Evolutionary conservation across 768 basidiomycete genomes (phyloP).

Genomic region (Tricholomella constricta): DNA sequence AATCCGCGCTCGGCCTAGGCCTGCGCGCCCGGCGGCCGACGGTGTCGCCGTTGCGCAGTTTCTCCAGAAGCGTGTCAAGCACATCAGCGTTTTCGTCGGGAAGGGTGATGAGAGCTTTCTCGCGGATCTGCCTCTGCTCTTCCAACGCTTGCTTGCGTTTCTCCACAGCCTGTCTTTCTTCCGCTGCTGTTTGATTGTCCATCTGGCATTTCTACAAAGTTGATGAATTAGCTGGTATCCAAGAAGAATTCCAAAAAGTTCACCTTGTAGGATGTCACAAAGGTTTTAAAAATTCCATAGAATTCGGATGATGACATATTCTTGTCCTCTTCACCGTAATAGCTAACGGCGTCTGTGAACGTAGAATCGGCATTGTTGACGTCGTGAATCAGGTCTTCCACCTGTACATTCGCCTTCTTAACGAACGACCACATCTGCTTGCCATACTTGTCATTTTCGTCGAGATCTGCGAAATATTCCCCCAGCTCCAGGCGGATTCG

Average conservation of each 20-base stretch:
- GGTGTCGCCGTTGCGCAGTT: slow-evolving; percentile 70
- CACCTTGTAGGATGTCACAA: slow-evolving; percentile 90
- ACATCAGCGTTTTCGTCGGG: slow-evolving; percentile 58
- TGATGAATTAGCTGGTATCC: slow-evolving; percentile 7
- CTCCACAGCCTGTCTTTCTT: slow-evolving; percentile 68
- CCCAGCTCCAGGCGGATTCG: slow-evolving; percentile 78
- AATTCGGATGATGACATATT: slow-evolving; percentile 88
- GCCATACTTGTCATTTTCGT: slow-evolving; percentile 75
- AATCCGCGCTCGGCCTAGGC: slow-evolving; percentile 42
- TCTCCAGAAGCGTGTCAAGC: slow-evolving; percentile 71
- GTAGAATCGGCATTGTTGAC: slow-evolving; percentile 83
- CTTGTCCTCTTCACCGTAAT: slow-evolving; percentile 93
- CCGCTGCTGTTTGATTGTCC: slow-evolving; percentile 75
- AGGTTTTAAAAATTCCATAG: slow-evolving; percentile 96
- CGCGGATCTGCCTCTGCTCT: slow-evolving; percentile 57
- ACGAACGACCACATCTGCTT: slow-evolving; percentile 93
- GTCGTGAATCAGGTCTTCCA: slow-evolving; percentile 86
- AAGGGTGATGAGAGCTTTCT: slow-evolving; percentile 45
- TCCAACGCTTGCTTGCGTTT: slow-evolving; percentile 70
- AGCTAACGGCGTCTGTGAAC: slow-evolving; percentile 83
- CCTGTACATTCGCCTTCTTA: slow-evolving; percentile 67
- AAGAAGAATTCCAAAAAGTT: slow-evolving; percentile 14
- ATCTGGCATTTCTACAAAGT: slow-evolving; percentile 75
- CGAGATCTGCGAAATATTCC: slow-evolving; percentile 76
- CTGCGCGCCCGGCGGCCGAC: slow-evolving; percentile 59